A percentile compares a stretch with the other conserved stretches of the same genome.
phyloP scores from a whole-genome alignment of 306 rosid species.

The Begonia masoniana region DNA sequence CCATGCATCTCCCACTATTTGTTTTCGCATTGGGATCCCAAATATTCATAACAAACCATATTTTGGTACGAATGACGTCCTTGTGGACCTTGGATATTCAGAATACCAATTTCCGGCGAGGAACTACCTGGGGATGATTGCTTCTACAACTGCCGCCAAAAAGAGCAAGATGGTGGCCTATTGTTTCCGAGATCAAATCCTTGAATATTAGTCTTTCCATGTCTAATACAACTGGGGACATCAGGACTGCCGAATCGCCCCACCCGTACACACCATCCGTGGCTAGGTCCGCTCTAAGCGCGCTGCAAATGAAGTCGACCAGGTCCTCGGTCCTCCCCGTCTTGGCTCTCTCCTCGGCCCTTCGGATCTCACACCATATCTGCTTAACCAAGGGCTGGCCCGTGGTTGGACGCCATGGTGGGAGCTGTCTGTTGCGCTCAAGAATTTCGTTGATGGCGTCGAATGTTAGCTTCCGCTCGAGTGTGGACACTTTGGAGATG shows the following conservation, averaged over 20 bases:
- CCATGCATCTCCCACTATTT: no score
- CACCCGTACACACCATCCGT: constrained; percentile 44
- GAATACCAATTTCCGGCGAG: constrained; percentile 56
- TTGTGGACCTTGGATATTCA: constrained; percentile 4
- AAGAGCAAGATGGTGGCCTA: constrained; percentile 41
- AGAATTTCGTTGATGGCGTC: constrained; percentile 62
- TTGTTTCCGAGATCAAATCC: constrained; percentile 72
- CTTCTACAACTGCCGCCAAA: constrained; percentile 6
- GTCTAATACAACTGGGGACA: constrained; percentile 58
- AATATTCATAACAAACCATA: no score
- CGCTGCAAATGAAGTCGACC: constrained; percentile 54
- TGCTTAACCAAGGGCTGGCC: constrained; percentile 18
- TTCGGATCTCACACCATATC: constrained; percentile 57
- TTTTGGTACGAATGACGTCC: no score
- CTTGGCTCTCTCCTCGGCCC: constrained; percentile 25
- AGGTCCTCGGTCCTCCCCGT: constrained; percentile 53
- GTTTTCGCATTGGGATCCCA: no score
- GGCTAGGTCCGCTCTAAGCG: constrained; percentile 57
- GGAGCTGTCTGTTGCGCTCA: constrained; percentile 33
- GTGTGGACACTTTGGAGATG: constrained; percentile 32
- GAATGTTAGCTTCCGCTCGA: constrained; percentile 53
- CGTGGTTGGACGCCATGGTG: constrained; percentile 51
- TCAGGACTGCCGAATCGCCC: constrained; percentile 52
- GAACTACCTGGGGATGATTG: constrained; percentile 11
- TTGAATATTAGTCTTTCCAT: constrained; percentile 79